Evolutionary conservation across 768 basidiomycete species (phyloP).

Genomic region (Tulasnella sp.): DNA sequence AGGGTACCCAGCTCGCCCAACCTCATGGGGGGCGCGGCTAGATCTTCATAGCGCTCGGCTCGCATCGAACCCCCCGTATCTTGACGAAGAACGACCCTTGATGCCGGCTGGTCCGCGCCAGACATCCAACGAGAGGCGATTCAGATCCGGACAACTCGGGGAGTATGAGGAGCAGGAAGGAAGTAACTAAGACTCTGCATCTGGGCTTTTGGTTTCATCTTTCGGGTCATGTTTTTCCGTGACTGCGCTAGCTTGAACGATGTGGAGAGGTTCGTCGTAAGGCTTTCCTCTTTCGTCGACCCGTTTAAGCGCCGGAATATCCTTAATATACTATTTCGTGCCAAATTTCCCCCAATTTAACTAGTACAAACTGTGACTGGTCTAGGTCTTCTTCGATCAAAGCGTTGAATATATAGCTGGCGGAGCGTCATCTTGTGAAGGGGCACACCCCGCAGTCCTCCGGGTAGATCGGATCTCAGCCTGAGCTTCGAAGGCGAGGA

Average conservation of each 20-base stretch:
- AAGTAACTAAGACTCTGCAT: background rate
- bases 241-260: background rate
- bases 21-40: background rate
- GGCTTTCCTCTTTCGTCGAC: background rate
- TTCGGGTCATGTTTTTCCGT: background rate
- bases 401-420: background rate
- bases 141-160: background rate
- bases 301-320: background rate
- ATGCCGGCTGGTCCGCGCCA: background rate
- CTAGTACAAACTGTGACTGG: too few species aligned
- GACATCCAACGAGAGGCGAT: background rate
- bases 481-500: background rate
- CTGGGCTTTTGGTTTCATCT: background rate
- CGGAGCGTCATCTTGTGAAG: background rate
- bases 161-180: background rate
- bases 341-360: too few species aligned
- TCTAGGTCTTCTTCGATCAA: too few species aligned
- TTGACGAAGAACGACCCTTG: background rate
- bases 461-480: background rate
- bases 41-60: background rate
- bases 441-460: background rate
- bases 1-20: background rate
- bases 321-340: background rate
- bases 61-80: background rate
- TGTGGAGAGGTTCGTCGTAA: background rate